These are phyloP conservation scores for Auxenochlorella protothecoides DNA, from an alignment of 139 green algal species.

Conservation along the genomic window DNA sequence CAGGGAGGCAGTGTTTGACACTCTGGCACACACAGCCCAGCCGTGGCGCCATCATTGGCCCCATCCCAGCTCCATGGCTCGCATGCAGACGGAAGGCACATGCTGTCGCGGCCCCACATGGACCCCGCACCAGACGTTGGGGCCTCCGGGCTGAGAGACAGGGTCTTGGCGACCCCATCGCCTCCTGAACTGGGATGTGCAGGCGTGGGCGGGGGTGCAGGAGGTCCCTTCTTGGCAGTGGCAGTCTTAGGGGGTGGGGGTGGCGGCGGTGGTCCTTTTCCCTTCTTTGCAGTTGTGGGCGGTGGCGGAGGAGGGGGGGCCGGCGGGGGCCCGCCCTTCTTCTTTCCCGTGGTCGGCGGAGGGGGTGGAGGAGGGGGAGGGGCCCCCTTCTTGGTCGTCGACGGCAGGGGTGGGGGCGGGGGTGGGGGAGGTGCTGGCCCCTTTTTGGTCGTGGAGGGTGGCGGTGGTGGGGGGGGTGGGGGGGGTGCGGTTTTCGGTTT, in stretches of 20 bases:
- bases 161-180: too few species aligned
- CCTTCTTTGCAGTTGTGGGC: not conserved
- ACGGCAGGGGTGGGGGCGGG: too few species aligned
- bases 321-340: constrained; percentile 4
- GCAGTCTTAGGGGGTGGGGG: not conserved
- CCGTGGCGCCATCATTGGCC: too few species aligned
- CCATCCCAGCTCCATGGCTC: too few species aligned
- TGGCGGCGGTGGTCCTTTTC: constrained; percentile 4
- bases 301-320: constrained; percentile 10
- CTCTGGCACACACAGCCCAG: too few species aligned
- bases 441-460: not conserved
- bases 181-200: not conserved
- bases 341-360: constrained; percentile 1
- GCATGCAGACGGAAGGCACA: too few species aligned
- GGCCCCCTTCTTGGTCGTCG: constrained; percentile 4
- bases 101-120: too few species aligned
- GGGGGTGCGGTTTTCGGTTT: constrained; percentile 19
- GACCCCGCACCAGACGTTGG: too few species aligned
- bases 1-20: too few species aligned
- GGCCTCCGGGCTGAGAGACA: too few species aligned
- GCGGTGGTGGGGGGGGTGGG: constrained; percentile 33
- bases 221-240: constrained; percentile 11
- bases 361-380: constrained; percentile 15
- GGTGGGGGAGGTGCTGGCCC: too few species aligned
- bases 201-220: constrained; percentile 4